Evolutionary conservation across 495 filamentous ascomycete genomes (phyloP), one percentile per base, ranked within the genome.

Genomic region (Glutinoglossum americanum): DNA sequence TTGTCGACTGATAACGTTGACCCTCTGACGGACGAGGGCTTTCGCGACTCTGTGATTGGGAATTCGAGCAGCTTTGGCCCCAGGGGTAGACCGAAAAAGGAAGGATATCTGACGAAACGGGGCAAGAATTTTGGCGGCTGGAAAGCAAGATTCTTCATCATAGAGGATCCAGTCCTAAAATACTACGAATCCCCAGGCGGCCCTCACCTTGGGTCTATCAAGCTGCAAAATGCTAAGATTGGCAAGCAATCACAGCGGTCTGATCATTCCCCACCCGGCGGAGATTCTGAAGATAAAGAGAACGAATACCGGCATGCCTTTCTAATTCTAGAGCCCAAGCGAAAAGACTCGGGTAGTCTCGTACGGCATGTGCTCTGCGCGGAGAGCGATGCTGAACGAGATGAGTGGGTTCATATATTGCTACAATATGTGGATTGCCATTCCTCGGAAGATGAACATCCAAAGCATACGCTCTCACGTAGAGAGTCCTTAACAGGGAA

Each of bases 81-180:
- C 9, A 77, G 84, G 60, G 80, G 79, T 2, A 80, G 80, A 56
- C 80, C 83, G 3, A n/a, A 30, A 32, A 90, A 89, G 64, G 88
- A 82, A 65, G 92, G 92, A 17, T 97, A 96, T 72, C 72, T 98
- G 32, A 96, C 92, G 7, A 98, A 98, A 70, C 75, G 84, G 57
- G 92, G 92, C 27, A 98, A 98, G 72, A 96, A 95, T 62, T 97
- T 97, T 69, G 92, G 92, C 26, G 92, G 92, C n/a, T 98, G 92
- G 92, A 98, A 98, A 67, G 87, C 87, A 17, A 77, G 92, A 57
- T 97, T 85, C 66, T 98, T 98, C 63, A 76, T 94, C 48, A 77
- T 98, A 0, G 87, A 97, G 64, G 88, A 88, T 1, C 86, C 93
- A 17, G 76, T 87, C 37, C 70, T 98, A 61, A 87, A 83, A 63